A percentile compares a stretch with the other conserved stretches of the same genome.
Conservation (phyloP, 805 yeast genomes). For the Candida succiphila region DNA sequence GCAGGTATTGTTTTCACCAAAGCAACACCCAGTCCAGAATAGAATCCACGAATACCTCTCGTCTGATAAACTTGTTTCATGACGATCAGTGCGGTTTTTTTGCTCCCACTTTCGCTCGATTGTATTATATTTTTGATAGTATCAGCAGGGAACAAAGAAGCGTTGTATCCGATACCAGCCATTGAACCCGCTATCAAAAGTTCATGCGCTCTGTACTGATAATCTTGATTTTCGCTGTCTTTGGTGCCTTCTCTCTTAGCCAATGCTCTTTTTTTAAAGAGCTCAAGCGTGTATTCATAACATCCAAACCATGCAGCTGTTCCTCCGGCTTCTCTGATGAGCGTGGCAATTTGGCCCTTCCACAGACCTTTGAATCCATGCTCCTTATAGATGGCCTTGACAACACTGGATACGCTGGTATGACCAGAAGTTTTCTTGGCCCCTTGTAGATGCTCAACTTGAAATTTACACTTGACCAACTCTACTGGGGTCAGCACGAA, state of each 20-base stretch:
- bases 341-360: slow-evolving; percentile 80
- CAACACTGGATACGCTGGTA: slow-evolving; percentile 22
- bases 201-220: slow-evolving; percentile 34
- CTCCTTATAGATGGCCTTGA: slow-evolving; percentile 29
- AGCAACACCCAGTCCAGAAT: slow-evolving; percentile 81
- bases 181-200: slow-evolving; percentile 69
- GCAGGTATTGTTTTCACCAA: slow-evolving; percentile 79
- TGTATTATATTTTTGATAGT: slow-evolving; percentile 85
- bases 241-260: neutral
- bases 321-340: slow-evolving; percentile 78
- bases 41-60: slow-evolving; percentile 65
- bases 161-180: slow-evolving; percentile 79
- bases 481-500: slow-evolving; percentile 89
- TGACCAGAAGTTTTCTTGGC: slow-evolving; percentile 9
- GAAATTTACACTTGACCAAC: slow-evolving; percentile 78
- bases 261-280: slow-evolving; percentile 19
- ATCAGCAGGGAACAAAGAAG: slow-evolving; percentile 80
- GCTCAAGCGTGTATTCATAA: slow-evolving; percentile 46
- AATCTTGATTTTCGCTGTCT: slow-evolving; percentile 7
- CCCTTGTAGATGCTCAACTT: slow-evolving; percentile 43
- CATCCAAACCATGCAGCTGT: slow-evolving; percentile 93
- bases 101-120: slow-evolving; percentile 31
- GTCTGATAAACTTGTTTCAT: slow-evolving; percentile 28
- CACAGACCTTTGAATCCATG: slow-evolving; percentile 67
- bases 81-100: slow-evolving; percentile 24